These are phyloP conservation scores for Coelastrella sp. DNA, from an alignment of 139 green algal species.

Conservation along the genomic window DNA sequence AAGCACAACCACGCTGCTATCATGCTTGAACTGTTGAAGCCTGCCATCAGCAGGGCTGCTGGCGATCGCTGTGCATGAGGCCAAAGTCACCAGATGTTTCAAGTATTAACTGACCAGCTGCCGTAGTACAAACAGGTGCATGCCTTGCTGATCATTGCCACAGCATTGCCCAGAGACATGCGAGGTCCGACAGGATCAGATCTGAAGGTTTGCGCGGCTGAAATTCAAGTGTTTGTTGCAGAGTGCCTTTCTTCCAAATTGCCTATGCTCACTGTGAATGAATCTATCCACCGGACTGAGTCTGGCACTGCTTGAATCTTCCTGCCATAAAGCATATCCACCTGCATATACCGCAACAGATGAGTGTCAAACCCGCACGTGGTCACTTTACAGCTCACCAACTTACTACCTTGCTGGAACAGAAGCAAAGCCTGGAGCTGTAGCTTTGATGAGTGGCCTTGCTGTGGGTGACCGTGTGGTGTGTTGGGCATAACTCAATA, in stretches of 20 bases:
- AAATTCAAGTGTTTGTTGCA: background rate
- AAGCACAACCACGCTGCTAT: no score
- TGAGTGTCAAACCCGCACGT: background rate
- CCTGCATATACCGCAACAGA: slow-evolving; percentile 31
- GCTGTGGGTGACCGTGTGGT: background rate
- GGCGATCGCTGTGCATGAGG: no score
- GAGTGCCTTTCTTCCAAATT: background rate
- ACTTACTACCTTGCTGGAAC: background rate
- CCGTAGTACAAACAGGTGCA: no score
- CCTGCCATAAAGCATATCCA: slow-evolving; percentile 75
- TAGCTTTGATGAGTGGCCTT: no score
- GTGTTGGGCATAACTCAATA: background rate
- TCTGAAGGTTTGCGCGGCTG: no score
- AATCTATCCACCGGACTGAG: slow-evolving; percentile 74
- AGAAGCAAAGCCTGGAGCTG: no score
- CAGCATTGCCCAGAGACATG: no score
- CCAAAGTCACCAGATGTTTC: no score
- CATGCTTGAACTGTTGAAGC: no score
- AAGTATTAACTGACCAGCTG: no score
- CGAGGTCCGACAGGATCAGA: no score
- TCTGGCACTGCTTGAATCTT: slow-evolving; percentile 70
- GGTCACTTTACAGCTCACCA: background rate
- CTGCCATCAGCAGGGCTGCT: background rate
- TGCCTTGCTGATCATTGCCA: no score
- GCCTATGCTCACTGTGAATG: slow-evolving; percentile 67